A percentile compares a stretch with the other conserved stretches of the same genome.
phyloP scores from a whole-genome alignment of 2,329 filamentous ascomycete genomes.

The Fusarium secorum region DNA sequence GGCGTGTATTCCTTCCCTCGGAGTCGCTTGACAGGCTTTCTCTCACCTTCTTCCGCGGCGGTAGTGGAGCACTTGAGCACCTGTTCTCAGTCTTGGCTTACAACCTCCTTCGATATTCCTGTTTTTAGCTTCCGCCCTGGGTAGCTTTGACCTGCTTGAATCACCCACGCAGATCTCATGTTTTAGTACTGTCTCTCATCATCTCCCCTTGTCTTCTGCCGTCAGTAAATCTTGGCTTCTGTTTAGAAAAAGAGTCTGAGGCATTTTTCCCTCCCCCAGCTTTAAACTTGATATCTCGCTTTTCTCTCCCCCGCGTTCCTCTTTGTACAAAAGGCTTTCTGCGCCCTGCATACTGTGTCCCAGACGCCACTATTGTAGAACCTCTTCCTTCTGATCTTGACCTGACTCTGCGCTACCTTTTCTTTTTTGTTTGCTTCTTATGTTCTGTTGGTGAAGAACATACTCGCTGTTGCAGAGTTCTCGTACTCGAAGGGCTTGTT shows the following conservation, averaged over 20 bases:
- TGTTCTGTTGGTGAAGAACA: not conserved
- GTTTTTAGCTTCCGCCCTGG: conserved; percentile 7
- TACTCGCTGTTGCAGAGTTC: not conserved
- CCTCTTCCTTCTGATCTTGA: not conserved
- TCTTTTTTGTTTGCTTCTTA: not conserved
- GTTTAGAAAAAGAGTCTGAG: conserved; percentile 14
- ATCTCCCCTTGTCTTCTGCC: conserved; percentile 16
- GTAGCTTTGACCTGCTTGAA: conserved; percentile 15
- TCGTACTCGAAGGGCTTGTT: not conserved
- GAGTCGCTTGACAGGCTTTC: not conserved
- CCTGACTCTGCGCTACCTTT: not conserved
- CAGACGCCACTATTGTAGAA: conserved; percentile 3
- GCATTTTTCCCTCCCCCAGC: conserved; percentile 9
- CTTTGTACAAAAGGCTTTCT: conserved; percentile 26
- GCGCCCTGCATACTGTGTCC: not conserved
- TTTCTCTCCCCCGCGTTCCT: not conserved
- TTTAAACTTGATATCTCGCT: not conserved
- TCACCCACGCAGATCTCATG: conserved; percentile 26
- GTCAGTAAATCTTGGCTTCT: conserved; percentile 16
- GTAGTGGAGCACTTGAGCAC: not conserved
- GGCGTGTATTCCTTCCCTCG: not conserved
- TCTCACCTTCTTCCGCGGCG: not conserved
- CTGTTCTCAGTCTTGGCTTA: conserved; percentile 6
- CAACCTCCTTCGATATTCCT: conserved; percentile 7
- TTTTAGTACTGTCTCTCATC: conserved; percentile 33